These are phyloP conservation scores for Vigna hirtella DNA, from an alignment of 306 rosid species.

Conservation along the genomic window DNA sequence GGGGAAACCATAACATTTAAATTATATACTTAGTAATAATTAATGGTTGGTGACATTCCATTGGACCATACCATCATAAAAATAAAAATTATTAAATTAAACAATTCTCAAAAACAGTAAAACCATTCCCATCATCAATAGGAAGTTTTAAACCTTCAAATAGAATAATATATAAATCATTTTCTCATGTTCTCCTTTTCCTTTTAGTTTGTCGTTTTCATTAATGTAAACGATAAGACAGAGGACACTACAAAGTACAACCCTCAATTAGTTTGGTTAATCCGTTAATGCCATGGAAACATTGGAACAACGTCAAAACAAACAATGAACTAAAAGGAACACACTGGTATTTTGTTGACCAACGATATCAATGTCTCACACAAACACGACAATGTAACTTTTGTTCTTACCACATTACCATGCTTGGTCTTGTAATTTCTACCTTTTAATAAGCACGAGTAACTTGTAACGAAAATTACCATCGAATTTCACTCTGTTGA, in stretches of 20 bases:
- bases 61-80: background rate
- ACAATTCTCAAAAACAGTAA: background rate
- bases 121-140: constrained; percentile 26
- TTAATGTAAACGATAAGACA: constrained; percentile 29
- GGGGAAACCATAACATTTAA: constrained; percentile 5
- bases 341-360: constrained; percentile 26
- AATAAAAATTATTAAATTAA: constrained; percentile 1
- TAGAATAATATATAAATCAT: background rate
- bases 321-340: constrained; percentile 5
- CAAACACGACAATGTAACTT: constrained; percentile 31
- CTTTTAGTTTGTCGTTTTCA: constrained; percentile 22
- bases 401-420: constrained; percentile 8
- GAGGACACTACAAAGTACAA: constrained; percentile 25
- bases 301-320: constrained; percentile 36
- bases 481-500: constrained; percentile 3
- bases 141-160: background rate
- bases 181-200: constrained; percentile 5
- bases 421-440: constrained; percentile 19
- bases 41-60: constrained; percentile 1
- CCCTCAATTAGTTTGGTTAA: constrained; percentile 23
- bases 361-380: constrained; percentile 31
- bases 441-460: background rate
- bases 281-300: constrained; percentile 33
- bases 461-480: constrained; percentile 13
- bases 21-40: constrained; percentile 1